phyloP scores from a whole-genome alignment of 2,329 filamentous ascomycete species.

The Fusarium sp. region DNA sequence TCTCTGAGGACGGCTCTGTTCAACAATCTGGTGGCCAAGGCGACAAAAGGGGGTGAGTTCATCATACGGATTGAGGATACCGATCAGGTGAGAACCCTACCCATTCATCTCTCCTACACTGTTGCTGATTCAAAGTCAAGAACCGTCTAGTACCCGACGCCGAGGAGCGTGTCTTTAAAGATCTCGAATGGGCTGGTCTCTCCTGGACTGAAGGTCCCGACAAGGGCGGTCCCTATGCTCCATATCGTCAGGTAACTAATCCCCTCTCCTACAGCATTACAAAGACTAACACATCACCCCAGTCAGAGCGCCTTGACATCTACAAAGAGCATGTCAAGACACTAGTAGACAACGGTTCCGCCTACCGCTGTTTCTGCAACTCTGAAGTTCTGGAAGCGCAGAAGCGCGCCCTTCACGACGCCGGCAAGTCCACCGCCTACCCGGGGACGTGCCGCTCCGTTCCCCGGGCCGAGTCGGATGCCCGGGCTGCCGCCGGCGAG shows the following conservation, averaged over 20 bases:
- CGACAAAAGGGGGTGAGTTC: conserved; percentile 86
- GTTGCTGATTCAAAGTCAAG: conserved; percentile 54
- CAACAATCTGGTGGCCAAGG: conserved; percentile 90
- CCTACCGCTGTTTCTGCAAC: conserved; percentile 95
- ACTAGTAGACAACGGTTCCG: conserved; percentile 77
- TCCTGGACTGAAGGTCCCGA: conserved; percentile 95
- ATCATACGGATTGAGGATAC: conserved; percentile 94
- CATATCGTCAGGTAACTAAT: conserved; percentile 80
- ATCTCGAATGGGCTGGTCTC: conserved; percentile 89
- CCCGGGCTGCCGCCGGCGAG: conserved; percentile 76
- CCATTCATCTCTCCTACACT: neutral
- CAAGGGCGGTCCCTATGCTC: conserved; percentile 82
- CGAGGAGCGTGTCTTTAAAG: conserved; percentile 80
- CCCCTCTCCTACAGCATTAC: neutral
- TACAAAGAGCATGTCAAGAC: conserved; percentile 79
- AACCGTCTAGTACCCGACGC: conserved; percentile 85
- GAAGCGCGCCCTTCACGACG: conserved; percentile 70
- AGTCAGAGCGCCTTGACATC: conserved; percentile 82
- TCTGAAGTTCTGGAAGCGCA: conserved; percentile 75
- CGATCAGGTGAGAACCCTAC: conserved; percentile 75
- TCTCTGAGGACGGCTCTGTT: conserved; percentile 94
- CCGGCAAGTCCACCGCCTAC: conserved; percentile 59
- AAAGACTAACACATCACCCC: conserved; percentile 3
- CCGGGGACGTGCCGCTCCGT: conserved; percentile 78
- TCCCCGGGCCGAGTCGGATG: conserved; percentile 73